Evolutionary conservation across 345 rosid species (phyloP), one percentile per base, ranked within the genome.

Genomic region (Combretum micranthum): DNA sequence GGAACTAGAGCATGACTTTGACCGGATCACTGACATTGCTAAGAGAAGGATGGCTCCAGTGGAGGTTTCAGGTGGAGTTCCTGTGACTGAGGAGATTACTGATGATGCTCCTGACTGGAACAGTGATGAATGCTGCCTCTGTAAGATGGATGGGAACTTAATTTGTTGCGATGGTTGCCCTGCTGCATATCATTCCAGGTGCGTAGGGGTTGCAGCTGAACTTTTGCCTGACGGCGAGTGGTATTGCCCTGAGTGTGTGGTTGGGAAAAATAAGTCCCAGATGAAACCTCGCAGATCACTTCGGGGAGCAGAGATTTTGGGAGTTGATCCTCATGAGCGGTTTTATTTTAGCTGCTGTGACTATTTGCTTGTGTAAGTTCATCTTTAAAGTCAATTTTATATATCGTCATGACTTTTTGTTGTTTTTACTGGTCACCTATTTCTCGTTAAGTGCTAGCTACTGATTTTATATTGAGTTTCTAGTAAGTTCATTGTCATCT

Each of bases 101-200:
- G 91, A 85, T 66, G 75, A 74, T 25, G 69, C 77, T 19, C 54
- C 60, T 62, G 97, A 89, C 73, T 66, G 85, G 91, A 93, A 93
- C 72, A 85, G 82, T 65, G 97, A 93, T 56, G 94, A 93, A 66
- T 93, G 97, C 69, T 79, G 81, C 72, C 81, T 93, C 61, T 93
- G 99, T 64, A 93, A 87, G 82, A 93, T 93, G 99, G 96, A 93
- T 64, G 97, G 99, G 57, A 86, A 47, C 60, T 74, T 93, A 73
- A 82, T 93, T 62, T 93, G 97, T 70, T 93, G 99, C 67, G 99
- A 93, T 76, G 99, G 99, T 53, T 89, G 99, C 71, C 99, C 99
- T 57, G 97, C 99, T 74, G 99, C 99, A 12, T 93, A 83, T 74
- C 99, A 93, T 77, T 83, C 99, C 57, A 93, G 83, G 76, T 93